Percentiles rank a stretch among this genome's conserved stretches.
Conservation (phyloP, 1,284 basidiomycete genomes). For the Ceratobasidium sp. region DNA sequence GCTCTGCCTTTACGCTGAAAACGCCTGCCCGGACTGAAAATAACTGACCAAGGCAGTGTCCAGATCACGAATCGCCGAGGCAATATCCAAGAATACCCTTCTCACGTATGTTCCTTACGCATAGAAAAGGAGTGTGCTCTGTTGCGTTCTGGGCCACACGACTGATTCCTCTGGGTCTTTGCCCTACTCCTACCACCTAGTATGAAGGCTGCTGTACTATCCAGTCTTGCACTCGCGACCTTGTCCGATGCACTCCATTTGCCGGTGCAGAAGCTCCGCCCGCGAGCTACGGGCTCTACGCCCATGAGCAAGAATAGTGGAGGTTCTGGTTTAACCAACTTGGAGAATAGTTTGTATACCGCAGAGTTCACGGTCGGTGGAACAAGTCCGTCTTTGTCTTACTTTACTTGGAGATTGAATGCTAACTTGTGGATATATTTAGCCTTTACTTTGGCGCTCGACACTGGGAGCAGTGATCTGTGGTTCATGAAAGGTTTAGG, state of each 20-base stretch:
- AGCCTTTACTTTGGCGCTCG: slow-evolving; percentile 32
- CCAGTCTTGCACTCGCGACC: slow-evolving; percentile 16
- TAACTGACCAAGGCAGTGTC: slow-evolving; percentile 8
- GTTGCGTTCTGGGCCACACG: neutral
- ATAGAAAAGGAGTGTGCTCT: neutral
- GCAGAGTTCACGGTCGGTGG: slow-evolving; percentile 9
- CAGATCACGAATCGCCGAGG: slow-evolving; percentile 3
- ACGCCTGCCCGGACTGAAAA: neutral
- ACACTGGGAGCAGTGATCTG: slow-evolving; percentile 43
- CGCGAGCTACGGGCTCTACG: slow-evolving; percentile 18
- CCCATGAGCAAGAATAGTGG: slow-evolving; percentile 6
- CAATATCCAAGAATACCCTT: neutral
- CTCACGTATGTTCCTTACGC: neutral
- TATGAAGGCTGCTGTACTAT: slow-evolving; percentile 19
- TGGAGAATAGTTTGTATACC: slow-evolving; percentile 15
- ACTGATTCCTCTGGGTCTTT: neutral
- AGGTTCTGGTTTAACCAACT: slow-evolving; percentile 10
- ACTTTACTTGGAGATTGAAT: neutral
- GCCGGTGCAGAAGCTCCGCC: slow-evolving; percentile 18
- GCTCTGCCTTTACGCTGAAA: slow-evolving; percentile 5
- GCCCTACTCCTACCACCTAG: neutral
- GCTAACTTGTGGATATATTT: neutral
- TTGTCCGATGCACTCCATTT: slow-evolving; percentile 26
- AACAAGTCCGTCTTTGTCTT: neutral
- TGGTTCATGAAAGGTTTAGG: slow-evolving; percentile 15